Base-by-base conservation (phyloP, 805 yeast species). In the Candida suzukii region DNA sequence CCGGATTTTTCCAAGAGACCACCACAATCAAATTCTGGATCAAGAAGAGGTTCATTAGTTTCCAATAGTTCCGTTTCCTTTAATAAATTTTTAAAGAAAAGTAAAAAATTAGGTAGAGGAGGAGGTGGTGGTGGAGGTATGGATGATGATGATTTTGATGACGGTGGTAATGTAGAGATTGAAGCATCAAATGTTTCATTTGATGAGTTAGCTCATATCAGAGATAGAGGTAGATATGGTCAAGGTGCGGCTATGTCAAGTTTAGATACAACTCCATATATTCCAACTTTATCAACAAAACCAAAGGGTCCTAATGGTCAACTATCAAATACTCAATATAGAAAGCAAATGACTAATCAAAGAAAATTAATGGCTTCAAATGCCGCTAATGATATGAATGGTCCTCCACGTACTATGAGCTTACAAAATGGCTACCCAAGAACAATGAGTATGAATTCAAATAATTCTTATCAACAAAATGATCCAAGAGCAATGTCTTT, bases 171-270 rank as follows among this genome's bases (percentile, higher is more conserved):
- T 3, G 59, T 47, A n/a, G 52, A 39, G 14, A 51, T 41, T 7
- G 57, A 45, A n/a, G 48, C 41, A 4, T 62, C 56, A 25, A 63
- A 53, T 26, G 67, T 82, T 46, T 74, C 87, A 0, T 80, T 81
- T 47, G 77, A 75, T 46, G 90, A 84, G 51, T 64, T 85, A 10
- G 64, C 78, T 20, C 80, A 80, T 38, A 61, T 80, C 2, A 66
- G 82, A 39, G 86, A 80, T 48, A 70, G 83, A 31, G 85, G 85
- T 5, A 74, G 86, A 26, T 82, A 81, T 53, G 82, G 81, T 3
- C 64, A 71, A 17, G 64, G 69, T 38, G 45, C 62, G 34, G 38
- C 56, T 32, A 17, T 21, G 7, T 16, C 53, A 26, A 40, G 58
- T 7, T 58, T 66, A 41, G 87, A 81, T 46, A 71, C 90, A 0